These are phyloP conservation scores for Taphrina communis DNA, from an alignment of 1,139 yeast species.

Conservation along the genomic window DNA sequence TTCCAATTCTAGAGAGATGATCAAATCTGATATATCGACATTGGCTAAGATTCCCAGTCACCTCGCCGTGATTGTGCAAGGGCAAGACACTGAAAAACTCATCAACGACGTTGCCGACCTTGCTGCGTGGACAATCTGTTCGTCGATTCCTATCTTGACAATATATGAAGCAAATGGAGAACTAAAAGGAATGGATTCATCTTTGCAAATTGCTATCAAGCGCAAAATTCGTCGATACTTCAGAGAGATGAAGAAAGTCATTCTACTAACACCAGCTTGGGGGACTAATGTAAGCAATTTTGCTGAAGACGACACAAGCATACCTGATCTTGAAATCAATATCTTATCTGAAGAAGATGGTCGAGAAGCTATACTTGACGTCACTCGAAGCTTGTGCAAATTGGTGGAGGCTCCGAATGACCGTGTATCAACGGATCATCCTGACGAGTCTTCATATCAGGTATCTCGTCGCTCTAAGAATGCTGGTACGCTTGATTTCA, in stretches of 20 bases:
- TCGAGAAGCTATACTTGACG: slow-evolving; percentile 82
- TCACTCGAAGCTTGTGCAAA: slow-evolving; percentile 84
- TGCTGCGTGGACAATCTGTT: slow-evolving; percentile 84
- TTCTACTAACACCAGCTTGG: slow-evolving; percentile 34
- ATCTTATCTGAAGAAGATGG: slow-evolving; percentile 82
- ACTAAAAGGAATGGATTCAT: slow-evolving; percentile 38
- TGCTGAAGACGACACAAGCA: slow-evolving; percentile 20
- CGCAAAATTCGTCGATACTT: slow-evolving; percentile 35
- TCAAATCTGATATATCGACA: slow-evolving; percentile 78
- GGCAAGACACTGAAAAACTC: slow-evolving; percentile 84
- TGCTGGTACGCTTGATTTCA: slow-evolving; percentile 6
- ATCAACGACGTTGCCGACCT: slow-evolving; percentile 77
- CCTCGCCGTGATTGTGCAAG: slow-evolving; percentile 74
- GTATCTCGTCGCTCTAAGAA: slow-evolving; percentile 52
- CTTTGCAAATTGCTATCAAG: slow-evolving; percentile 36
- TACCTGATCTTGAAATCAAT: slow-evolving; percentile 64
- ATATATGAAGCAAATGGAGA: slow-evolving; percentile 81
- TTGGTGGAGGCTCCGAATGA: slow-evolving; percentile 58
- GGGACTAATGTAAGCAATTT: slow-evolving; percentile 7
- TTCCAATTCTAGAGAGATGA: slow-evolving; percentile 65
- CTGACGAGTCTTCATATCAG: slow-evolving; percentile 53
- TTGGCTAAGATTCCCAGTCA: slow-evolving; percentile 77
- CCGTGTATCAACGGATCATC: no score
- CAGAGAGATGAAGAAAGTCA: slow-evolving; percentile 25
- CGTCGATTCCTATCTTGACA: slow-evolving; percentile 74